Evolutionary conservation across 2,329 filamentous ascomycete genomes (phyloP), one percentile per base, ranked within the genome.

Genomic region (Venturia pyrina): DNA sequence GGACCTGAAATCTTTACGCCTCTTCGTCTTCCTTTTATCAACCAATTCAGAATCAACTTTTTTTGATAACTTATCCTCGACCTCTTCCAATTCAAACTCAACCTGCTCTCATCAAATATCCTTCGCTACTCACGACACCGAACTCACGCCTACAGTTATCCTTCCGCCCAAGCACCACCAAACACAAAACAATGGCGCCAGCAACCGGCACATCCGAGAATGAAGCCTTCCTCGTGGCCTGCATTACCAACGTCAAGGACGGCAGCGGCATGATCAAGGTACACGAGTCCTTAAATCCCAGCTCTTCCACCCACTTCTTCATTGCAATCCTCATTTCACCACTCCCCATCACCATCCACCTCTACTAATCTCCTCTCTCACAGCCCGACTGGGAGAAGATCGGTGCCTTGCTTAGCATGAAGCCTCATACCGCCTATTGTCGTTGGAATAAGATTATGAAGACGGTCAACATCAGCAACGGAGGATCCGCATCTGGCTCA

Each of bases 351-450:
- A 28, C 28, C 28, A 28, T 28, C 28, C 2, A 24, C 46, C 8
- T 24, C 2, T 50, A 21, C 48, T 53, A 28, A 53, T 15, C 21
- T 53, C 10, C 10, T 11, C 48, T 28, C 13, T 34, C 15, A 62
- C 40, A 62, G 60, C 60, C 60, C 15, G 53, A 65, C 28, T 64
- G 41, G 43, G 48, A 64, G 7, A 46, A 40, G 19, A 59, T 65
- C 17, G 46, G 48, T 28, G 15, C 32, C 11, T 6, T 44, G 21
- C 21, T 60, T 1, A 19, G 21, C 63, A 65, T 65, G 37, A 65
- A 65, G 34, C 46, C 32, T 10, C 63, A 65, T 50, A 65, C 63
- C 28, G 48, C 53, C 37, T 65, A 65, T 50, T 65, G 63, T 24
- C 63, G 63, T n/a, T 64, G 46, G 43, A 53, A 53, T n/a, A 43